A percentile compares a stretch with the other conserved stretches of the same genome.
Conservation (phyloP, 805 yeast species). For the Kregervanrija pseudodelftensis region DNA sequence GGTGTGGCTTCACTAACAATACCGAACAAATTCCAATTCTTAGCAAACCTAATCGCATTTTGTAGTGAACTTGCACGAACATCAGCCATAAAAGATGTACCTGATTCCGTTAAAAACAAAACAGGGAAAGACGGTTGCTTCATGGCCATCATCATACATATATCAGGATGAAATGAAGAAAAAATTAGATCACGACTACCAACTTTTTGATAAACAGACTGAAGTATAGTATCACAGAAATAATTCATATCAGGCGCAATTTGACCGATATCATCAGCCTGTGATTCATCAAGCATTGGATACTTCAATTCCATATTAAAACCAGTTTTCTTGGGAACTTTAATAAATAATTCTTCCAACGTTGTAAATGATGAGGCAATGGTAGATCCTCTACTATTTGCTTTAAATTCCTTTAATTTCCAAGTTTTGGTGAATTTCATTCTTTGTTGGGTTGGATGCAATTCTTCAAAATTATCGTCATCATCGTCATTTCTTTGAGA, state of each 20-base stretch:
- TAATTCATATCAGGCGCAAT: conserved; percentile 74
- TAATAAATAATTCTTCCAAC: conserved; percentile 71
- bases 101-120: conserved; percentile 82
- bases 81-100: conserved; percentile 83
- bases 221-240: conserved; percentile 82
- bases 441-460: conserved; percentile 41
- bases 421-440: conserved; percentile 86
- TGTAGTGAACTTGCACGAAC: conserved; percentile 81
- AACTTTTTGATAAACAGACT: conserved; percentile 70
- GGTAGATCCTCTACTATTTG: conserved; percentile 83
- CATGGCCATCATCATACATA: conserved; percentile 75
- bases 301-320: conserved; percentile 93
- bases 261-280: conserved; percentile 81
- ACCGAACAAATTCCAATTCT: conserved; percentile 86
- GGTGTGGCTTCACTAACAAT: conserved; percentile 87
- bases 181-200: conserved; percentile 80
- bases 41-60: conserved; percentile 84
- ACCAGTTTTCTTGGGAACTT: conserved; percentile 77
- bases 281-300: conserved; percentile 92
- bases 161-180: conserved; percentile 92
- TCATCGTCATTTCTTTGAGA: conserved; percentile 1
- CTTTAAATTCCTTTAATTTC: conserved; percentile 81
- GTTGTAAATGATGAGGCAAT: conserved; percentile 92
- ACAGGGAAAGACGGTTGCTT: conserved; percentile 94
- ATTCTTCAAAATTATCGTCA: conserved; percentile 22